phyloP scores from a whole-genome alignment of 108 stramenopile genomes.

The Thalassiosira profunda region DNA sequence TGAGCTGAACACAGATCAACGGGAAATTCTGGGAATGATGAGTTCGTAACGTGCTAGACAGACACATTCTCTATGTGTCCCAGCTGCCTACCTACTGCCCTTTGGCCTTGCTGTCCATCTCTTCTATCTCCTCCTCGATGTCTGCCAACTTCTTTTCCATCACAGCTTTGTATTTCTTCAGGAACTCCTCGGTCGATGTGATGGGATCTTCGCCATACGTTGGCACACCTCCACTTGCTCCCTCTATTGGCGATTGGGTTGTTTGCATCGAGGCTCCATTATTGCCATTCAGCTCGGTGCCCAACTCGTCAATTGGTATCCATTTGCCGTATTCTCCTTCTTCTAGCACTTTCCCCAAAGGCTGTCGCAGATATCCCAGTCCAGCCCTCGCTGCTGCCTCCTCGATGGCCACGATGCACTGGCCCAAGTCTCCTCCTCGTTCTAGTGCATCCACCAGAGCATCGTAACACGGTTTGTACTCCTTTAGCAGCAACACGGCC shows the following conservation, averaged over 20 bases:
- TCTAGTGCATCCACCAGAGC: slow-evolving; percentile 87
- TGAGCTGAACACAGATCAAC: too few species aligned
- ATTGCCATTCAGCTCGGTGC: background rate
- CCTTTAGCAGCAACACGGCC: slow-evolving; percentile 74
- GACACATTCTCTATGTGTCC: background rate
- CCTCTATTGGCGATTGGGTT: background rate
- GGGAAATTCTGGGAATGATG: too few species aligned
- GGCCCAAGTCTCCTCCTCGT: slow-evolving; percentile 73
- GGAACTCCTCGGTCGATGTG: slow-evolving; percentile 36
- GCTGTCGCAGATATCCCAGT: slow-evolving; percentile 52
- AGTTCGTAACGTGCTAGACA: background rate
- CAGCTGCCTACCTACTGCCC: background rate
- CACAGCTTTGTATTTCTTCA: slow-evolving; percentile 34
- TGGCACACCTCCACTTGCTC: slow-evolving; percentile 37
- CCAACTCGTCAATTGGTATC: slow-evolving; percentile 27
- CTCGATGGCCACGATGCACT: slow-evolving; percentile 90
- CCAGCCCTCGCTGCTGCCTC: slow-evolving; percentile 66
- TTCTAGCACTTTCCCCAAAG: slow-evolving; percentile 72
- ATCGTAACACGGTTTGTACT: slow-evolving; percentile 85
- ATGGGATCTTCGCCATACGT: slow-evolving; percentile 48
- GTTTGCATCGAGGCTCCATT: slow-evolving; percentile 28
- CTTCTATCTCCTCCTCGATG: slow-evolving; percentile 53
- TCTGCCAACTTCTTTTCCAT: slow-evolving; percentile 41
- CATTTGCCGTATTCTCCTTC: slow-evolving; percentile 63
- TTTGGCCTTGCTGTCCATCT: slow-evolving; percentile 9